phyloP scores from a whole-genome alignment of 345 rosid species.

The Gossypium sturtianum region DNA sequence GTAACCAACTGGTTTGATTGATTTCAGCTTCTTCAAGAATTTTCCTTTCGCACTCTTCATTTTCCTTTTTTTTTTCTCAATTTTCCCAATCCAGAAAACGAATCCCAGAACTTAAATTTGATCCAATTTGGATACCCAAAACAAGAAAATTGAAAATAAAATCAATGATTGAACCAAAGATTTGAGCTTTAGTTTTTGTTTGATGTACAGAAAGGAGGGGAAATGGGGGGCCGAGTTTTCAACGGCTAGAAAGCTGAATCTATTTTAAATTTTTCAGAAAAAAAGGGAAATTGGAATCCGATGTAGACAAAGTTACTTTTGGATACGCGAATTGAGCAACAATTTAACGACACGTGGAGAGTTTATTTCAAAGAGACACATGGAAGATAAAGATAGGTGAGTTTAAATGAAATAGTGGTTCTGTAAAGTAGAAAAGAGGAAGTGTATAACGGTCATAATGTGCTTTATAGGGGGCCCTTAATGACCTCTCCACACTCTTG shows the following conservation, averaged over 20 bases:
- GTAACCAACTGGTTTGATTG: constrained; percentile 53
- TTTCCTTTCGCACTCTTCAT: constrained; percentile 82
- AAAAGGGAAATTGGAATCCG: not conserved
- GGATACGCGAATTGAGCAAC: not conserved
- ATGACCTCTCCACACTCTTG: not conserved
- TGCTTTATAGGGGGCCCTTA: not conserved
- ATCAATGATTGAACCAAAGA: not conserved
- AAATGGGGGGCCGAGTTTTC: constrained; percentile 10
- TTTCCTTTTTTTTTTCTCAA: not conserved
- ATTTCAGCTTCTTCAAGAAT: constrained; percentile 54
- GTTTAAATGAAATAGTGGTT: not conserved
- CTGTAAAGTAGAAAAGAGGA: not conserved
- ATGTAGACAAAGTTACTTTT: not conserved
- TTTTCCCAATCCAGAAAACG: not conserved
- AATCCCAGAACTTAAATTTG: not conserved
- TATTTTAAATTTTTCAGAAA: constrained; percentile 23
- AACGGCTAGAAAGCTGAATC: constrained; percentile 66
- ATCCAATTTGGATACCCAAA: not conserved
- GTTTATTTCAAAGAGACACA: not conserved
- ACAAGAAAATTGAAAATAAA: not conserved
- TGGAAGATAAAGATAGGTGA: not conserved
- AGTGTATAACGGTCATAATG: not conserved
- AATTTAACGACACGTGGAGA: not conserved
- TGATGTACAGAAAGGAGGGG: constrained; percentile 3
- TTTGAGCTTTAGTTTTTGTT: not conserved